Evolutionary conservation across 1,139 yeast genomes (phyloP), one percentile per base, ranked within the genome.

Genomic region (Candida tetrigidarum): DNA sequence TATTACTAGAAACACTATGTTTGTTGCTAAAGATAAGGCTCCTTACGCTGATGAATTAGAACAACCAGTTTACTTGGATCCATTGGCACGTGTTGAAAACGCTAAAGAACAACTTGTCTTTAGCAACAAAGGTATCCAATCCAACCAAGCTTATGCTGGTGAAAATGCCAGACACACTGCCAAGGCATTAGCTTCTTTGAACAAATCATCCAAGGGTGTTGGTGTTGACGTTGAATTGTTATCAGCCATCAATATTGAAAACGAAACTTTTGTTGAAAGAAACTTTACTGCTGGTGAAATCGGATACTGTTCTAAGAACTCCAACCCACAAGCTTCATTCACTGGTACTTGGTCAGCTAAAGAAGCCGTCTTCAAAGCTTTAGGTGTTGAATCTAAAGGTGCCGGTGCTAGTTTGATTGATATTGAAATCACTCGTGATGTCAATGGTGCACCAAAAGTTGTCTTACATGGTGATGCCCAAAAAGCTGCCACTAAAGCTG

Each of bases 261-360:
- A 92, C 65, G 92, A 84, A 43, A 92, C 97, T 23, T 93, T 93
- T 67, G 66, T 95, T 49, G 91, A 86, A 67, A 84, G 98, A 67
- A 93, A 93, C 78, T 93, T 92, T 76, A 91, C 98, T 41, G 72
- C 67, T 8, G 76, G 69, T 18, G 99, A 93, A 74, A 84, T 85
- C 56, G 75, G 71, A 40, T 93, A 93, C 77, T 92, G 98, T 67
- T 63, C 69, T 47, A 62, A 74, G 42, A 82, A 97, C 35, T 74
- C 96, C 34, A 78, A 78, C 55, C 88, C 96, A 45, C 89, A 83
- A 64, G 91, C 98, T 16, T 90, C 97, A 6, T 93, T 80, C 69
- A 92, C 99, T 29, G 99, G 99, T 44, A 87, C 96, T 41, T 93
- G 99, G 99, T 89, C 97, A 37, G 99, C 99, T 44, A 93, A 93